Conservation (phyloP, 1,139 yeast species). For the Hansenula anomala region DNA sequence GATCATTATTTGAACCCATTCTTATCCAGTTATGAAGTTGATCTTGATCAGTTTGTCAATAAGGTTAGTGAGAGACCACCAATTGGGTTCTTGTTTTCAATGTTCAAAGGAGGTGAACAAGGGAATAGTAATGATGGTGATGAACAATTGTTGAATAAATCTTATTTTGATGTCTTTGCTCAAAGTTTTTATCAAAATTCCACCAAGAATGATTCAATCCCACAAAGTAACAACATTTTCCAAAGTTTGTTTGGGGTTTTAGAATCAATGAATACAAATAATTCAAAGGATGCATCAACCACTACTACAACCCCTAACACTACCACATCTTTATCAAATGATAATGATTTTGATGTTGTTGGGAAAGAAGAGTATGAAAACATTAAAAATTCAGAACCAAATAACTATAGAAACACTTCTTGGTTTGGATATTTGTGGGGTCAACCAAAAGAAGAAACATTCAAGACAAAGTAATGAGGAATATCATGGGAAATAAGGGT, state of each 20-base stretch:
- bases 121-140: neutral
- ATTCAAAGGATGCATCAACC: neutral
- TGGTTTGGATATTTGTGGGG: constrained; percentile 15
- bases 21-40: constrained; percentile 15
- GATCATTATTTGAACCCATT: constrained; percentile 20
- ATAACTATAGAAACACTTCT: constrained; percentile 3
- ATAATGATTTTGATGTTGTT: constrained; percentile 36
- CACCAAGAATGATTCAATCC: too few species aligned
- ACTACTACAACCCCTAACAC: constrained; percentile 2
- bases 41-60: constrained; percentile 12
- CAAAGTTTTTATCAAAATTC: neutral
- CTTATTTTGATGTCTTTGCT: neutral
- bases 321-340: constrained; percentile 1
- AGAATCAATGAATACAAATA: neutral
- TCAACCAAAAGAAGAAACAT: too few species aligned
- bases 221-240: too few species aligned
- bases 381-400: constrained; percentile 21
- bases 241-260: constrained; percentile 2
- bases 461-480: neutral
- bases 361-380: constrained; percentile 31
- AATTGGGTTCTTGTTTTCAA: too few species aligned
- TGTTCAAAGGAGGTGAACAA: too few species aligned
- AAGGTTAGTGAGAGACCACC: neutral
- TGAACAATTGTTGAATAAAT: neutral
- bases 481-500: too few species aligned